Base-by-base conservation (phyloP, 805 yeast genomes). In the Hanseniaspora lachancei region DNA sequence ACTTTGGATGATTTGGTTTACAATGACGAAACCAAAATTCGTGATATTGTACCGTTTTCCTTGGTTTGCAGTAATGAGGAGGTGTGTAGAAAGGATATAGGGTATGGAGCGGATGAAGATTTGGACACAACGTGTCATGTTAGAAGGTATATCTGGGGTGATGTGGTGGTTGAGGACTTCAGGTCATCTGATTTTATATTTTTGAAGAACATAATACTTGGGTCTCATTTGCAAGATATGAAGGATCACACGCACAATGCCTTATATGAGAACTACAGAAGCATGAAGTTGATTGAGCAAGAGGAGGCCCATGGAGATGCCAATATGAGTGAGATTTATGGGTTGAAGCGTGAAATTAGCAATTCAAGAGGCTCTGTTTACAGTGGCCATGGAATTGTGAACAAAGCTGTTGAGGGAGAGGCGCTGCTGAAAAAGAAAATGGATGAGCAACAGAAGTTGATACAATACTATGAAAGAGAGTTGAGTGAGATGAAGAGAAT, bases 181-280 rank as follows among this genome's bases (percentile, higher is more conserved):
- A 77, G 75, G 36, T 75, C 75, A 59, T 80, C 85, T 61, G 95
- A 87, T 66, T 83, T 86, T 64, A 72, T 84, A 20, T 73, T 78
- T 48, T 75, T 87, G 68, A 80, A 85, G 64, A 84, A 83, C 61
- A 79, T 86, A 3, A 70, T 87, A 56, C 75, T 87, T 62, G 83
- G 84, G 55, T 82, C 91, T 5, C 95, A 86, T 69, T 74, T 86
- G 68, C 81, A 81, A 64, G 95, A 87, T 62, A 80, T 87, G 68
- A 86, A 84, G 70, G 95, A 86, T 61, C 72, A 77, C 59, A 87
- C 95, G 2, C 88, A 82, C 66, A 82, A 82, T 63, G 72, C 77
- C 39, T 74, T 87, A 60, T 87, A 87, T 69, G 95, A 87, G 65
- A 78, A 78, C 62, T 87, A 85, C 70, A 79, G 95, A 70, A 82